Conservation (phyloP, 2,329 filamentous ascomycete genomes). For the Botrytis pseudocinerea region DNA sequence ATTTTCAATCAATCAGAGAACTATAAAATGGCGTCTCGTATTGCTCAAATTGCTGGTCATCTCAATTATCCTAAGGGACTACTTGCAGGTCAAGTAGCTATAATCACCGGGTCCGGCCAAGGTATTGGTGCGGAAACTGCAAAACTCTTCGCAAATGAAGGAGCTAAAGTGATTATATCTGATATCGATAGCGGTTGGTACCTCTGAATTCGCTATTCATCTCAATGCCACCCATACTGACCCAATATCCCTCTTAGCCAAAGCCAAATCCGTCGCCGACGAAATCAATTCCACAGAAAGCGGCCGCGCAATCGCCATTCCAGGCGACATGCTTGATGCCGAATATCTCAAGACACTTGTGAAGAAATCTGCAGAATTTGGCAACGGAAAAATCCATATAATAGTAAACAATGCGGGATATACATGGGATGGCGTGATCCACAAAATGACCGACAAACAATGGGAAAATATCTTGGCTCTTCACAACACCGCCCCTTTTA, state of each 20-base stretch:
- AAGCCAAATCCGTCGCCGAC: conserved; percentile 67
- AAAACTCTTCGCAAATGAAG: conserved; percentile 81
- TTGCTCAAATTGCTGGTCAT: conserved; percentile 72
- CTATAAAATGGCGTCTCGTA: conserved; percentile 48
- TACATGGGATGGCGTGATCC: conserved; percentile 90
- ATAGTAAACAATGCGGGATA: conserved; percentile 91
- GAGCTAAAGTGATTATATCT: conserved; percentile 78
- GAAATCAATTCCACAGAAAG: conserved; percentile 60
- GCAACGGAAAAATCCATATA: conserved; percentile 83
- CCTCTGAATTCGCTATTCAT: conserved; percentile 21
- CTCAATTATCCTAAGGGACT: conserved; percentile 81
- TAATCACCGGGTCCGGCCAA: conserved; percentile 83
- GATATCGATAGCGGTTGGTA: conserved; percentile 73
- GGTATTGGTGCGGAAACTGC: conserved; percentile 87
- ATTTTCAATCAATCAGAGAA: neutral
- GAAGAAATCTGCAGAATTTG: conserved; percentile 74
- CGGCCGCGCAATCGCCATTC: conserved; percentile 70
- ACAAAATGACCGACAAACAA: conserved; percentile 90
- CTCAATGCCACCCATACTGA: conserved; percentile 21
- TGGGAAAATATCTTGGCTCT: conserved; percentile 86
- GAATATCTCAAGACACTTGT: conserved; percentile 73
- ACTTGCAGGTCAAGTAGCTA: conserved; percentile 77
- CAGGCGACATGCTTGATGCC: conserved; percentile 74
- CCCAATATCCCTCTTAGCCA: conserved; percentile 51
- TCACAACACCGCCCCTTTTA: conserved; percentile 84